Conservation (phyloP, 331 rosid genomes). For the Quercus lobata region DNA sequence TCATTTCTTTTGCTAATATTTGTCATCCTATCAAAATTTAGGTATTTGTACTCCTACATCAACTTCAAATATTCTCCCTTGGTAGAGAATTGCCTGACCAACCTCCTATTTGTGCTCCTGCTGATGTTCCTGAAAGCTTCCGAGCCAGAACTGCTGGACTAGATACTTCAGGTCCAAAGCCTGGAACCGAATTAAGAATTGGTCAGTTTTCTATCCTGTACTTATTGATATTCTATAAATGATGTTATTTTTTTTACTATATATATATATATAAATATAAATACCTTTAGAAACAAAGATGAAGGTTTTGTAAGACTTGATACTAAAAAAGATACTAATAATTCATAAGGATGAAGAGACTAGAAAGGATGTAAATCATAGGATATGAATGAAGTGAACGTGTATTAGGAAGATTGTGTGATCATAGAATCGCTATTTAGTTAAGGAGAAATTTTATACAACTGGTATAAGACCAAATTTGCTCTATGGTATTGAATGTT, state of each 20-base stretch:
- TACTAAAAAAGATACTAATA: too few relatives aligned
- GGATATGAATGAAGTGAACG: too few relatives aligned
- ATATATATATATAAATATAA: neutral
- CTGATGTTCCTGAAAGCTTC: constrained; percentile 34
- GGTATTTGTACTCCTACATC: constrained; percentile 81
- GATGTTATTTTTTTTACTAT: too few relatives aligned
- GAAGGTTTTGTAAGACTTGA: too few relatives aligned
- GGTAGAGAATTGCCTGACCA: constrained; percentile 72
- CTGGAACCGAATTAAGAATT: constrained; percentile 64
- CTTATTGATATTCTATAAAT: constrained; percentile 1
- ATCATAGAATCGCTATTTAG: too few relatives aligned
- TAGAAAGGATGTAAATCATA: too few relatives aligned
- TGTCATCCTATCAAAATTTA: constrained; percentile 19
- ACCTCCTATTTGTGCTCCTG: constrained; percentile 53
- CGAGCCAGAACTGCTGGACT: constrained; percentile 56
- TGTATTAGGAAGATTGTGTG: too few relatives aligned
- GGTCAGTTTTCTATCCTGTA: constrained; percentile 47
- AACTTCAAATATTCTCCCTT: constrained; percentile 70
- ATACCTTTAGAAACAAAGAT: too few relatives aligned
- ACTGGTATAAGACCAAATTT: too few relatives aligned
- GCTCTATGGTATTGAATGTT: too few relatives aligned
- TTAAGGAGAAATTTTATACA: too few relatives aligned
- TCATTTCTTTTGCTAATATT: constrained; percentile 3
- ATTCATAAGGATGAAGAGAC: too few relatives aligned
- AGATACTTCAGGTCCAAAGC: constrained; percentile 60